Conservation (phyloP, 2,329 filamentous ascomycete genomes). For the Dendryphion nanum region DNA sequence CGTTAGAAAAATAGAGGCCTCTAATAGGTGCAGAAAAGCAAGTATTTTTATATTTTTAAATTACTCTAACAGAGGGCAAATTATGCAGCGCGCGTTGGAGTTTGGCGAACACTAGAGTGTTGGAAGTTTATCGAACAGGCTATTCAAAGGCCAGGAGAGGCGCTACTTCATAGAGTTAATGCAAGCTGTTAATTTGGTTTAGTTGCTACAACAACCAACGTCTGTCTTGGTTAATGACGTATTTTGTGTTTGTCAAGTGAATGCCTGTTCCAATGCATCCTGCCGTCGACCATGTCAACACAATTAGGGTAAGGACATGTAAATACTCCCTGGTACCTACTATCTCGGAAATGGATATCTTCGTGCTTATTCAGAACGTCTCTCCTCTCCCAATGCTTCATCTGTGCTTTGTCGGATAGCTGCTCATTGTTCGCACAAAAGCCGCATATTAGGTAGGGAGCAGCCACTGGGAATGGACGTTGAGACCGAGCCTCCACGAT, state of each 20-base stretch:
- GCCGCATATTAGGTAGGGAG: conserved; percentile 11
- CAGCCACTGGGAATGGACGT: conserved; percentile 6
- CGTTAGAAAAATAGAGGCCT: too few relatives aligned
- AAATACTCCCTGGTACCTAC: conserved; percentile 12
- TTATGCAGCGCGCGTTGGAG: too few relatives aligned
- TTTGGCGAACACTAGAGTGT: too few relatives aligned
- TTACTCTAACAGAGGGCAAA: too few relatives aligned
- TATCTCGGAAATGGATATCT: conserved; percentile 9
- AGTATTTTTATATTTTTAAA: too few relatives aligned
- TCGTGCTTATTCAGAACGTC: conserved; percentile 8
- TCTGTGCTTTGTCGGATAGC: conserved; percentile 9
- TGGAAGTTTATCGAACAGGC: too few relatives aligned
- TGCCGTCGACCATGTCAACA: conserved; percentile 6
- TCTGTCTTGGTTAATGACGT: conserved; percentile 11
- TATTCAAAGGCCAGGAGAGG: too few relatives aligned
- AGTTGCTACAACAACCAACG: too few relatives aligned
- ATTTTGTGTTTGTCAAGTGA: conserved; percentile 11
- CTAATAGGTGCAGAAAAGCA: too few relatives aligned
- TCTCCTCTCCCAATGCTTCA: conserved; percentile 10
- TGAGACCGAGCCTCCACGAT: conserved; percentile 2
- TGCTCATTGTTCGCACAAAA: conserved; percentile 15
- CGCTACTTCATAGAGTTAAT: too few relatives aligned
- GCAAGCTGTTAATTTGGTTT: too few relatives aligned
- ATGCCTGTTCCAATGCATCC: conserved; percentile 18
- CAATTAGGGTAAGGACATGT: conserved; percentile 11